phyloP scores from a whole-genome alignment of 371 early-diverging fungal genomes.

The Mortierella sp. region DNA sequence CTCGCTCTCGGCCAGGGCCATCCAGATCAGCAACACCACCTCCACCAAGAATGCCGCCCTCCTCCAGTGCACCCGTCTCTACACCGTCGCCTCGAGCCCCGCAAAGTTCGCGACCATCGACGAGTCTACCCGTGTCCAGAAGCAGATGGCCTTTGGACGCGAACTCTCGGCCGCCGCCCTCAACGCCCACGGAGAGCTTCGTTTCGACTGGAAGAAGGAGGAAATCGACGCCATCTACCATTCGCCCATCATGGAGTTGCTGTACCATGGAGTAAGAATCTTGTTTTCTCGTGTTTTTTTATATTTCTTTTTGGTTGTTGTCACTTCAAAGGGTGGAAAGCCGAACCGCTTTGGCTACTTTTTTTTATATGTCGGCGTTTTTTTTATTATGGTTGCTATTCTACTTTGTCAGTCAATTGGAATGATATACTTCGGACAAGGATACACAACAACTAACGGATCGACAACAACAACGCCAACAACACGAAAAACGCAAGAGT shows the following conservation, averaged over 20 bases:
- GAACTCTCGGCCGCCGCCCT: constrained; percentile 70
- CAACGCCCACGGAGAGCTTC: constrained; percentile 69
- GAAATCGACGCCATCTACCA: constrained; percentile 85
- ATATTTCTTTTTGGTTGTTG: constrained; percentile 15
- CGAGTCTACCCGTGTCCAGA: constrained; percentile 43
- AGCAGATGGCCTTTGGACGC: constrained; percentile 51
- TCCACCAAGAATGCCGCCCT: constrained; percentile 60
- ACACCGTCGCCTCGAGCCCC: constrained; percentile 63
- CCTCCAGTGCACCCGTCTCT: constrained; percentile 59
- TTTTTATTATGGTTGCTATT: background rate
- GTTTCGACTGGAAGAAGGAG: constrained; percentile 83
- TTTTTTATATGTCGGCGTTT: background rate
- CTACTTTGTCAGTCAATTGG: constrained; percentile 3
- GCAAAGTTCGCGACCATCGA: constrained; percentile 69
- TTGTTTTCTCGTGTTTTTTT: background rate
- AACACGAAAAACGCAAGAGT: constrained; percentile 1
- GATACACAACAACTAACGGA: background rate
- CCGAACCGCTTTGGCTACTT: constrained; percentile 37
- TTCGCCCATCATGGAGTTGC: constrained; percentile 85
- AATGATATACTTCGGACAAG: background rate
- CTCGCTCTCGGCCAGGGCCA: constrained; percentile 41
- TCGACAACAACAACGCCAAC: background rate
- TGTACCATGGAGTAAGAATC: constrained; percentile 79
- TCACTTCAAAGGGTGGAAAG: constrained; percentile 54
- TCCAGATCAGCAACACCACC: constrained; percentile 61